Evolutionary conservation across 768 basidiomycete species (phyloP).

Genomic region (Psilocybe sp.): DNA sequence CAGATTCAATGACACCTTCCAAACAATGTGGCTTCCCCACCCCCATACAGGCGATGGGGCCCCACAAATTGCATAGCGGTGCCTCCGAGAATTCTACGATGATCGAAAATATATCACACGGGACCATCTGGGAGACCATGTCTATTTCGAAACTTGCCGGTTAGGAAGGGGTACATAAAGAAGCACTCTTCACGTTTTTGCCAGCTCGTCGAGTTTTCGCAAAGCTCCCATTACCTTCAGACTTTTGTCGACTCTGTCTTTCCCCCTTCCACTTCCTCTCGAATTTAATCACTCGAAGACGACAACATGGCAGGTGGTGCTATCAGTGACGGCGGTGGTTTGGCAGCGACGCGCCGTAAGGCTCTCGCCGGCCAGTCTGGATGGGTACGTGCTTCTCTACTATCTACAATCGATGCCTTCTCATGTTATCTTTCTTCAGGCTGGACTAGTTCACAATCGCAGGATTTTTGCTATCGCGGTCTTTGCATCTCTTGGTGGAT

Average conservation of each 20-base stretch:
- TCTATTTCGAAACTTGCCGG: too few relatives aligned
- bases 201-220: too few relatives aligned
- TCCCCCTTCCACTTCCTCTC: background rate
- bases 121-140: background rate
- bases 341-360: slow-evolving; percentile 45
- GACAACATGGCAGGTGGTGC: slow-evolving; percentile 39
- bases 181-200: background rate
- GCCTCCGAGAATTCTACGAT: slow-evolving; percentile 10
- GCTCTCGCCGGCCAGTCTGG: slow-evolving; percentile 64
- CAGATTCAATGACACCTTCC: too few relatives aligned
- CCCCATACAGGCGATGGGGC: background rate
- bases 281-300: too few relatives aligned
- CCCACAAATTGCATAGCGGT: background rate
- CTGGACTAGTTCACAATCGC: slow-evolving; percentile 64
- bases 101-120: background rate
- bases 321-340: slow-evolving; percentile 23
- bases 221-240: background rate
- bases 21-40: too few relatives aligned
- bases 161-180: too few relatives aligned
- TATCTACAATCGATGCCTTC: background rate
- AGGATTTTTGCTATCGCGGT: slow-evolving; percentile 65
- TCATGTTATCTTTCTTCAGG: slow-evolving; percentile 27
- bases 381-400: slow-evolving; percentile 40
- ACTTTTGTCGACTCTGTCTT: background rate
- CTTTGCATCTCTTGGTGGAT: slow-evolving; percentile 77